A percentile compares a stretch with the other conserved stretches of the same genome.
phyloP scores from a whole-genome alignment of 1,284 basidiomycete species.

The Marasmius oreades region DNA sequence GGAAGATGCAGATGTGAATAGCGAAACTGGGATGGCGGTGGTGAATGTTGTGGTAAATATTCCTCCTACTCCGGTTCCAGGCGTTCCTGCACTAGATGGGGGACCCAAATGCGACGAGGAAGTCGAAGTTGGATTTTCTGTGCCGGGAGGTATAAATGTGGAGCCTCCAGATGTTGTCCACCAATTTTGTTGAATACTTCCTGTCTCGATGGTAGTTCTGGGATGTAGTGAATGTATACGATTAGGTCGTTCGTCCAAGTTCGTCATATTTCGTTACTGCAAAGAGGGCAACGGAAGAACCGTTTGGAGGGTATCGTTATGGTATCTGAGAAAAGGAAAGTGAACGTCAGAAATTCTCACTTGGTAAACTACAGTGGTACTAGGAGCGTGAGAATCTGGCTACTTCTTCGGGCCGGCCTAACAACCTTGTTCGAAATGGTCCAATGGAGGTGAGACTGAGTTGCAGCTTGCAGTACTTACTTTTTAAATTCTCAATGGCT shows the following conservation, averaged over 20 bases:
- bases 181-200: conserved; percentile 11
- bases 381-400: too few relatives aligned
- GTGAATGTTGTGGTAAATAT: conserved; percentile 33
- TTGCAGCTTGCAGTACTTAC: too few relatives aligned
- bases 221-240: conserved; percentile 1
- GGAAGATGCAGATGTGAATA: conserved; percentile 32
- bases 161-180: conserved; percentile 14
- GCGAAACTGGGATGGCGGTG: conserved; percentile 29
- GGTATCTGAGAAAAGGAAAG: conserved; percentile 1
- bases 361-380: background rate
- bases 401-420: background rate
- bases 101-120: conserved; percentile 7
- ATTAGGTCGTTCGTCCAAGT: conserved; percentile 5
- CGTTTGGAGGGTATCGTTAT: background rate
- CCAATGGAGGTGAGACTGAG: background rate
- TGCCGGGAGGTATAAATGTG: conserved; percentile 13
- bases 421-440: background rate
- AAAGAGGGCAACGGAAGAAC: background rate
- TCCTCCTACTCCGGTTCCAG: conserved; percentile 13
- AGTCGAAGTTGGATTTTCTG: conserved; percentile 16
- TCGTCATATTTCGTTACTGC: conserved; percentile 4
- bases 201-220: conserved; percentile 7
- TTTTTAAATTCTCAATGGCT: too few relatives aligned
- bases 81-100: conserved; percentile 5
- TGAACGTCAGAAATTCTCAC: conserved; percentile 1